phyloP scores from a whole-genome alignment of 176 grass and related monocot species.

The Lolium rigidum region DNA sequence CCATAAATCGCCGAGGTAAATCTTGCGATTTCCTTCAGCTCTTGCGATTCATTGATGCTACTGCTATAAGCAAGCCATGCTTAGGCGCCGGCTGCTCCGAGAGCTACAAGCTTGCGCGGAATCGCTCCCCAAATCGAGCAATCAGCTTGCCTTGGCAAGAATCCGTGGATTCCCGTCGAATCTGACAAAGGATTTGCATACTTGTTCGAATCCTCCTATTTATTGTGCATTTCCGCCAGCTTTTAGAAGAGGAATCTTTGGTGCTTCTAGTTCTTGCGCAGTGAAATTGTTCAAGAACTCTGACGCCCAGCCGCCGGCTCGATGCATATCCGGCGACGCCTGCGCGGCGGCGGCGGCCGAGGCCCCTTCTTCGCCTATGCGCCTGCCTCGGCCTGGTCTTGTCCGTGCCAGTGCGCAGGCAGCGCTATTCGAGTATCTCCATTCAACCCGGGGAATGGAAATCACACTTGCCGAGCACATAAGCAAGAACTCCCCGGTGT shows the following conservation, averaged over 20 bases:
- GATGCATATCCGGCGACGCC: background rate
- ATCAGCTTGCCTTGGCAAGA: constrained; percentile 31
- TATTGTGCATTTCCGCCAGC: background rate
- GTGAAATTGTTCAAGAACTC: background rate
- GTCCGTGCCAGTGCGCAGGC: constrained; percentile 41
- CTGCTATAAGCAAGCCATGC: constrained; percentile 34
- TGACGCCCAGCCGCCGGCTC: background rate
- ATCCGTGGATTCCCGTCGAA: constrained; percentile 27
- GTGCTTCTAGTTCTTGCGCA: background rate
- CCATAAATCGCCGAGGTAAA: constrained; percentile 22
- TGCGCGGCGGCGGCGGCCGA: constrained; percentile 1
- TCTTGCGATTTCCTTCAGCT: background rate
- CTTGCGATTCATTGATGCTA: background rate
- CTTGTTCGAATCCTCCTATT: background rate
- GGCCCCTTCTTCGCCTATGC: background rate
- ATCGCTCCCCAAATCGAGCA: constrained; percentile 32
- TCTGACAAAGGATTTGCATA: background rate
- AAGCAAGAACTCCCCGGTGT: constrained; percentile 59
- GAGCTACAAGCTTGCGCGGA: constrained; percentile 20
- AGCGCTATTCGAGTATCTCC: constrained; percentile 58
- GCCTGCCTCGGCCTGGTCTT: constrained; percentile 13
- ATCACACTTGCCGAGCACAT: constrained; percentile 60
- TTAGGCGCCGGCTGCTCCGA: constrained; percentile 12
- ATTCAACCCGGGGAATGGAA: constrained; percentile 42
- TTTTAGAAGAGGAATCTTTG: background rate